phyloP scores from a whole-genome alignment of 495 filamentous ascomycete genomes.

The Neurospora sp. region DNA sequence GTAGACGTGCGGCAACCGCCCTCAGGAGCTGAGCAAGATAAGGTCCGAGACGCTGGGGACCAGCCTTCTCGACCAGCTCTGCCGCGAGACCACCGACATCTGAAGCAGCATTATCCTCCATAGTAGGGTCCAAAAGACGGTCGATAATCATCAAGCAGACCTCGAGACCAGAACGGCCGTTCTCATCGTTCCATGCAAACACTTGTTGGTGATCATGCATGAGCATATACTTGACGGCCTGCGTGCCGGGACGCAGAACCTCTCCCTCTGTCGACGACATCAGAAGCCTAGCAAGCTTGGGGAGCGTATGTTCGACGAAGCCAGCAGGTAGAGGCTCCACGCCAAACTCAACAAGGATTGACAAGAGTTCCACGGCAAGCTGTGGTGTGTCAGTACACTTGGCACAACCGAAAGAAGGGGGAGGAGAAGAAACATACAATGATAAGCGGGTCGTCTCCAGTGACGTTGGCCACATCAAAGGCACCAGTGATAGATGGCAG shows the following conservation, averaged over 20 bases:
- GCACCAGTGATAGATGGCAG: conserved; percentile 78
- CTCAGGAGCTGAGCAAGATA: conserved; percentile 81
- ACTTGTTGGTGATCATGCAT: conserved; percentile 80
- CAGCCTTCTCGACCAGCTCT: conserved; percentile 89
- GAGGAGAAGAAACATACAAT: conserved; percentile 36
- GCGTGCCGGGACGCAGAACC: conserved; percentile 74
- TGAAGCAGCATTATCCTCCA: conserved; percentile 85
- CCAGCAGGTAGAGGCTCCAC: conserved; percentile 74
- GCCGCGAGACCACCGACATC: conserved; percentile 93
- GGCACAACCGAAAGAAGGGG: background rate
- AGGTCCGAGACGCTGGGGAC: conserved; percentile 77
- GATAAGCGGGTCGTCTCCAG: conserved; percentile 70
- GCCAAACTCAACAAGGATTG: conserved; percentile 70
- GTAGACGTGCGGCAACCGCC: conserved; percentile 79
- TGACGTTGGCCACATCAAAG: conserved; percentile 78
- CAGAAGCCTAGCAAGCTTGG: conserved; percentile 74
- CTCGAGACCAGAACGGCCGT: conserved; percentile 74
- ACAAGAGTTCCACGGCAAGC: conserved; percentile 77
- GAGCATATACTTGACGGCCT: conserved; percentile 78
- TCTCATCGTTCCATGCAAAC: conserved; percentile 66
- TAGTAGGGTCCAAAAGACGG: conserved; percentile 68
- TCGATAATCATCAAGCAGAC: conserved; percentile 86
- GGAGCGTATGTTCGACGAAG: conserved; percentile 75
- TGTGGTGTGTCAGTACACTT: conserved; percentile 16
- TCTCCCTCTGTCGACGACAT: conserved; percentile 74